Evolutionary conservation across 2,329 filamentous ascomycete species (phyloP), one percentile per base, ranked within the genome.

Genomic region (Botryosphaeria dothidea): DNA sequence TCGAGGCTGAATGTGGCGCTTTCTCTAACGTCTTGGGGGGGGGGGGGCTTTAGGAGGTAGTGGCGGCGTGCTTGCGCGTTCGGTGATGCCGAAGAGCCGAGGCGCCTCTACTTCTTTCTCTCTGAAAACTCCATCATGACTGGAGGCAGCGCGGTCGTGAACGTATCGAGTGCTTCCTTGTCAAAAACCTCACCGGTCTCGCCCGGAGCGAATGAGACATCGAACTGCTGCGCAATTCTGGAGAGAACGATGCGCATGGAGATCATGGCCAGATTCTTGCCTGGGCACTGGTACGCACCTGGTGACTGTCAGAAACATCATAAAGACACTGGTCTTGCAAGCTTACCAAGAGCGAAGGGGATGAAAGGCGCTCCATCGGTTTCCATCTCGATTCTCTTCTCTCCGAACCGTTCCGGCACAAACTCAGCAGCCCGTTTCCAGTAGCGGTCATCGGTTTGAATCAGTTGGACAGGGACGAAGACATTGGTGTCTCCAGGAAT

Each of bases 281-380:
- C 90, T 64, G 92, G 90, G 72, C 90, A 92, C 1, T 88, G 88
- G 15, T 90, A 80, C 0, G 89, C 86, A 0, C 90, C 90, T 67
- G 91, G 29, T 29, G 3, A 31, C 15, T 6, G 15, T 49, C 23
- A 49, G 46, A 21, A 27, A 49, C 38, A 41, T 41, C 17, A 7
- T n/a, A 27, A 13, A 34, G 41, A 23, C n/a, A 31, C 17, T 11
- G 21, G 56, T 27, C n/a, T 19, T 11, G 15, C 3, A 19, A 9
- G 29, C 61, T 54, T 46, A 63, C 61, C 61, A 31, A 63, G 23
- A 7, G 36, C 29, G 9, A 63, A 54, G 4, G 48, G 61, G 6
- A 63, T 43, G 38, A 54, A 64, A 2, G 62, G 49, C 29, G 23
- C 25, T 8, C 38, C 23, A 63, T 77, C 74, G 4, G 76, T 75